Evolutionary conservation across 768 basidiomycete species (phyloP), one percentile per base, ranked within the genome.

Genomic region (Mycena crocata): DNA sequence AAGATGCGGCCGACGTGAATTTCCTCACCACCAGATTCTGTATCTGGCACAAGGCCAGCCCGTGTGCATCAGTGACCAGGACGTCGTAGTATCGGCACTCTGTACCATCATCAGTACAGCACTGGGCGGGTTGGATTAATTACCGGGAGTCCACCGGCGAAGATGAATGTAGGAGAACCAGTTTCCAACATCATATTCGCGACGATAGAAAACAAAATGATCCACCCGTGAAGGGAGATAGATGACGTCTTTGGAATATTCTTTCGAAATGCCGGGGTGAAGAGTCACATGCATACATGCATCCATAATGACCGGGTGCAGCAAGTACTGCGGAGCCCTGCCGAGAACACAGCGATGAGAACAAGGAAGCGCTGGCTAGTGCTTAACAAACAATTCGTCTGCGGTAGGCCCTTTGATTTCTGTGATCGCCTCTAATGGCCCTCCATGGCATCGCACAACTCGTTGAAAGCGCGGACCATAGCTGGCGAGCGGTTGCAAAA

Each of bases 141-240:
- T 66, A 66, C 64, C 57, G 15, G 64, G 64, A 32, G 49, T 66
- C 64, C 64, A 66, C 32, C 49, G 54, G 24, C 57, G 34, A 23
- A 66, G 57, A 52, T 14, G 30, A 15, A 66, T 55, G 40, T 54
- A 51, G 39, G 64, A 66, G 44, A 59, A 54, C 57, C 57, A 55
- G 42, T 60, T 66, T 42, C 44, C 51, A 8, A 35, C 28, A 17
- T 14, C 23, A 34, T 44, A 3, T 7, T 52, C 45, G 39, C 30
- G 50, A 34, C 50, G 49, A 45, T 62, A 28, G 42, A 52, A 54
- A 26, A 35, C 45, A 19, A 62, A 62, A 26, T 52, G 60, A 17
- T 52, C 50, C 1, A 62, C 1, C n/a, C 13, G 17, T 5, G 50
- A 62, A 21, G 60, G 60, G 10, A 62, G 44, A 35, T 54, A 62